Evolutionary conservation across 805 yeast genomes (phyloP).

Genomic region (Wickerhamiella sergipiensis): DNA sequence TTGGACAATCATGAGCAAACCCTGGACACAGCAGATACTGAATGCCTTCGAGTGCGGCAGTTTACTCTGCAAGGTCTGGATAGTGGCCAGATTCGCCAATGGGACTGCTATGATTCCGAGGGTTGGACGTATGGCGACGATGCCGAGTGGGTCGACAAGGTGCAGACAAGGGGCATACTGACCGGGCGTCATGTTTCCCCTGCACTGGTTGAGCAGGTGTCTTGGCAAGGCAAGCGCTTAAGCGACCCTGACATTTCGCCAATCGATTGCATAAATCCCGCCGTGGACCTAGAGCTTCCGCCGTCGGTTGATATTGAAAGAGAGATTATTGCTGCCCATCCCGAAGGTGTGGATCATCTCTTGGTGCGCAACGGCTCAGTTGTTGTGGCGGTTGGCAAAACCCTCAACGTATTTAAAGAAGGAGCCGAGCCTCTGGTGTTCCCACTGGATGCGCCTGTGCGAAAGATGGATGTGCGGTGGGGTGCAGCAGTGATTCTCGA

Average conservation of each 20-base stretch:
- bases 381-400: background rate
- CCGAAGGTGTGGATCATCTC: background rate
- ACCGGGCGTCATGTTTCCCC: background rate
- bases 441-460: background rate
- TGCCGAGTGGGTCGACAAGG: background rate
- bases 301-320: background rate
- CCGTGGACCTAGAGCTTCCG: background rate
- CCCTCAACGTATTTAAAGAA: background rate
- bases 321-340: background rate
- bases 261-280: background rate
- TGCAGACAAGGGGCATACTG: background rate
- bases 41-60: background rate
- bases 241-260: background rate
- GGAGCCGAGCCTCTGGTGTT: background rate
- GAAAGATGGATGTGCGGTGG: background rate
- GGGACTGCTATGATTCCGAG: background rate
- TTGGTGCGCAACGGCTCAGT: background rate
- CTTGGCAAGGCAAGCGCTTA: background rate
- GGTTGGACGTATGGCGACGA: background rate
- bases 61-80: background rate
- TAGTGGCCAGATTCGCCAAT: background rate
- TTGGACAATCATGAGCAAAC: background rate
- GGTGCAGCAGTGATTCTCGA: background rate
- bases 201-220: background rate
- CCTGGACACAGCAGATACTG: background rate